A percentile compares a stretch with the other conserved stretches of the same genome.
These are phyloP conservation scores for Drechslerella coelobrocha DNA, from an alignment of 2,329 filamentous ascomycete species.

Conservation along the genomic window DNA sequence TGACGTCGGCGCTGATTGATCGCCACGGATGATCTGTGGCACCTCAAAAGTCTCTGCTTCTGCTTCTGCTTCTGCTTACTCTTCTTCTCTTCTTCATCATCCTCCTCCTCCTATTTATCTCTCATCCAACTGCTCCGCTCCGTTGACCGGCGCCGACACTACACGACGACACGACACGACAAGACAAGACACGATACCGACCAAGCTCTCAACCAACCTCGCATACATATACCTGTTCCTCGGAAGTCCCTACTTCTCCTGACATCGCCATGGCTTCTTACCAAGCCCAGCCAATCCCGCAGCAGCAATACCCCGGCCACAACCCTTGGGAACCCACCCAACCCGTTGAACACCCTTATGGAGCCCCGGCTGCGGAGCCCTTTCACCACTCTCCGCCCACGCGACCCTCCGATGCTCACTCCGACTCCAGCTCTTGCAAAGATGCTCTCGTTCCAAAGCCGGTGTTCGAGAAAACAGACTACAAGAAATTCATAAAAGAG, in stretches of 20 bases:
- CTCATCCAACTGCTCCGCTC: too few species aligned
- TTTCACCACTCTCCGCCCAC: neutral
- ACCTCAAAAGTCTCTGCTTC: too few species aligned
- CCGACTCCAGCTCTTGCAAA: neutral
- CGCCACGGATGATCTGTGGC: too few species aligned
- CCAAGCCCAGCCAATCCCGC: neutral
- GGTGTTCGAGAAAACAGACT: conserved; percentile 23
- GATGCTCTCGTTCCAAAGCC: neutral
- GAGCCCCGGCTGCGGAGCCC: neutral
- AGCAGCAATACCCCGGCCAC: neutral
- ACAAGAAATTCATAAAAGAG: conserved; percentile 35
- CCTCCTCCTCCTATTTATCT: too few species aligned
- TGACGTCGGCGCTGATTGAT: too few species aligned
- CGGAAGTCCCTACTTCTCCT: neutral
- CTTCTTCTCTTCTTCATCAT: too few species aligned
- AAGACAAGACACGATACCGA: neutral
- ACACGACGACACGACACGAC: too few species aligned
- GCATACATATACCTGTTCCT: neutral
- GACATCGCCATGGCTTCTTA: neutral
- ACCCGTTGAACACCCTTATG: neutral
- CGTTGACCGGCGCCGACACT: too few species aligned
- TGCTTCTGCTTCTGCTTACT: too few species aligned
- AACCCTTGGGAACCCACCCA: neutral
- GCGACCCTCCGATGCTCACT: neutral
- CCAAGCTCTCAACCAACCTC: neutral